Base-by-base conservation (phyloP, 345 rosid species). In the Euphorbia peplus region DNA sequence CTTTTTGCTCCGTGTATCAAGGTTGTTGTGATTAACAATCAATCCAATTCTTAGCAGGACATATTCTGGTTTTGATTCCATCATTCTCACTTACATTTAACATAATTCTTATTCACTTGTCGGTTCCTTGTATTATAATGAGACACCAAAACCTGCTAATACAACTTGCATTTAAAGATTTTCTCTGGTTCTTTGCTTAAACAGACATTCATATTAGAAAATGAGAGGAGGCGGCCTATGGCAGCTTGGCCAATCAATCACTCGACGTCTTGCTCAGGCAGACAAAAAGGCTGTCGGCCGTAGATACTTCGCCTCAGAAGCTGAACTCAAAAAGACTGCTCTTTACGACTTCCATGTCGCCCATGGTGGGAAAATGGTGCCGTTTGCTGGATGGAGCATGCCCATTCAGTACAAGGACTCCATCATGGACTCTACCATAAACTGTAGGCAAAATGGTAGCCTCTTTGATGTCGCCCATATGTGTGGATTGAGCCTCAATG, bases 301-400 rank as follows among this genome's bases (percentile, higher is more conserved):
- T 21, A 79, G 92, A 54, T 88, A 48, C 87, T 86, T 88, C 10
- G 87, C 92, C 46, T 80, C 97, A 0, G 99, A 85, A 52, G 84
- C 89, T 68, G 97, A 90, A 30, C 86, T 90, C 37, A 95, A 90
- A 80, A 92, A 95, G 75, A 95, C 98, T 1, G 98, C 71, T 46
- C 96, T 95, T 63, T 85, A 90, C 62, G 97, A 91, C 74, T 95
- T 88, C 76, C 98, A 95, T 35, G 84, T 91, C 16, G 77, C 85
- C 13, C 51, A 90, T 74, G 98, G 96, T 5, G 97, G 85, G 68
- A 95, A 95, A 84, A 95, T 92, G 99, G 99, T 90, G 57, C 99
- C 98, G 21, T 95, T 95, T 69, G 99, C 99, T 58, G 98, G 98
- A 63, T 95, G 98, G 98, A 84, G 97, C 83, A 95, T 95, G 99